Conservation (phyloP, 2,329 filamentous ascomycete species). For the Ophiostoma ulmi region DNA sequence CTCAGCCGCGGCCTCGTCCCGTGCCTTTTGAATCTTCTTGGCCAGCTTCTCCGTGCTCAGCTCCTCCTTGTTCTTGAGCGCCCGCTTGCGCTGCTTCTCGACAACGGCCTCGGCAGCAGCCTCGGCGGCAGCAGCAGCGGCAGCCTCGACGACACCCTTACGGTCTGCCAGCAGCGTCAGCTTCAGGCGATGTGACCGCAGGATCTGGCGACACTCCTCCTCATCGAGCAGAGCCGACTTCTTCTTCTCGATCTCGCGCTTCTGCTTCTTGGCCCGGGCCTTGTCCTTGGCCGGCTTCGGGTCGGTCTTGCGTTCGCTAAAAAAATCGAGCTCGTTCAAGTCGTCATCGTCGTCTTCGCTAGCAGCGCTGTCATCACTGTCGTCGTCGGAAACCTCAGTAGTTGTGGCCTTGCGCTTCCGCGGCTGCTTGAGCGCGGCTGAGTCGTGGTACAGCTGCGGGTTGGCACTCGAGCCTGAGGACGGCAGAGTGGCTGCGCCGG, state of each 20-base stretch:
- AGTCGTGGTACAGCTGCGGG: slow-evolving; percentile 64
- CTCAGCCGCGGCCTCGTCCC: slow-evolving; percentile 42
- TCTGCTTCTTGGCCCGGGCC: slow-evolving; percentile 35
- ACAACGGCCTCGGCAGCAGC: slow-evolving; percentile 13
- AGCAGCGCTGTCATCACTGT: slow-evolving; percentile 18
- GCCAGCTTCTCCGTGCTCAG: slow-evolving; percentile 43
- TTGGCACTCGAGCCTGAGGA: slow-evolving; percentile 60
- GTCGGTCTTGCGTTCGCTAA: slow-evolving; percentile 35
- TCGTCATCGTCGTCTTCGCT: slow-evolving; percentile 32
- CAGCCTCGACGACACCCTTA: slow-evolving; percentile 44
- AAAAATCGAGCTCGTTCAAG: slow-evolving; percentile 49
- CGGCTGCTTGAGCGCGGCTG: slow-evolving; percentile 47
- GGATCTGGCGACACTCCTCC: slow-evolving; percentile 66
- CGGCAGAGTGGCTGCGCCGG: slow-evolving; percentile 47
- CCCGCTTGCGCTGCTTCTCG: slow-evolving; percentile 13
- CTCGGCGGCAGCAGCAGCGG: slow-evolving; percentile 27
- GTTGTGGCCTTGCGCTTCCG: slow-evolving; percentile 29
- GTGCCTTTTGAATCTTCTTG: slow-evolving; percentile 40
- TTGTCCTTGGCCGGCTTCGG: slow-evolving; percentile 37
- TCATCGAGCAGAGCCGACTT: slow-evolving; percentile 49
- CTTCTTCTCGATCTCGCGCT: slow-evolving; percentile 32
- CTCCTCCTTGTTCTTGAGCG: slow-evolving; percentile 32
- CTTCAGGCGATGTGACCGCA: slow-evolving; percentile 79
- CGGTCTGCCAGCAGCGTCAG: slow-evolving; percentile 64
- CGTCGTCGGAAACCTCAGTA: slow-evolving; percentile 22